Conservation (phyloP, 768 basidiomycete species). For the Crucibulum laeve region DNA sequence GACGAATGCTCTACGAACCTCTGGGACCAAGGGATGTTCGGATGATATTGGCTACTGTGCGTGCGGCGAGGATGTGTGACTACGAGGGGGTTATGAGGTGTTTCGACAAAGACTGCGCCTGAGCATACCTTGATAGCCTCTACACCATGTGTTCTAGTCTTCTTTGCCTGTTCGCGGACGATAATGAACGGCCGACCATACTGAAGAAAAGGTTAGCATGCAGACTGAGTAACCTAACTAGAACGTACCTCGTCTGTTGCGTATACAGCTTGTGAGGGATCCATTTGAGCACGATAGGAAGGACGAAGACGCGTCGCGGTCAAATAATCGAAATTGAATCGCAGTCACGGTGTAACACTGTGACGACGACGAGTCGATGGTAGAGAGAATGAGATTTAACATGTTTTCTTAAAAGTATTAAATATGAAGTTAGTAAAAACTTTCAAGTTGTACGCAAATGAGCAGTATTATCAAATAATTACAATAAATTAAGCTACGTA, state of each 20-base stretch:
- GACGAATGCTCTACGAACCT: slow-evolving; percentile 41
- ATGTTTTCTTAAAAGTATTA: too few species aligned
- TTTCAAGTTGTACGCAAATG: too few species aligned
- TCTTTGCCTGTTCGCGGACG: slow-evolving; percentile 87
- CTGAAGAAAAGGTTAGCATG: slow-evolving; percentile 32
- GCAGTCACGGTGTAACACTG: slow-evolving; percentile 30
- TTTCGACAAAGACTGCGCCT: slow-evolving; percentile 6
- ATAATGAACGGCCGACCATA: slow-evolving; percentile 98
- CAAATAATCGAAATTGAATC: slow-evolving; percentile 21
- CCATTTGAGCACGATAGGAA: slow-evolving; percentile 21
- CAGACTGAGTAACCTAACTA: not conserved
- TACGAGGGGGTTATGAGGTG: slow-evolving; percentile 21
- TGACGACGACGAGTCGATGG: slow-evolving; percentile 16
- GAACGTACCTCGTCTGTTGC: slow-evolving; percentile 74
- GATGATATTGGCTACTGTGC: slow-evolving; percentile 91
- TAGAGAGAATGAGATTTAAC: too few species aligned
- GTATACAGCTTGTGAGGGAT: slow-evolving; percentile 67
- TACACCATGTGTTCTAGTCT: slow-evolving; percentile 86
- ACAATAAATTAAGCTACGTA: too few species aligned
- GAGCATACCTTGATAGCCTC: slow-evolving; percentile 87
- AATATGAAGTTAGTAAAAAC: too few species aligned
- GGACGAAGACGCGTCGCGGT: slow-evolving; percentile 24
- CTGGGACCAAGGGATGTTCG: slow-evolving; percentile 93
- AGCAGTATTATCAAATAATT: too few species aligned
- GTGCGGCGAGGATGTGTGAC: slow-evolving; percentile 95